These are phyloP conservation scores for Beauveria sp. DNA, from an alignment of 2,329 filamentous ascomycete species.

Conservation along the genomic window DNA sequence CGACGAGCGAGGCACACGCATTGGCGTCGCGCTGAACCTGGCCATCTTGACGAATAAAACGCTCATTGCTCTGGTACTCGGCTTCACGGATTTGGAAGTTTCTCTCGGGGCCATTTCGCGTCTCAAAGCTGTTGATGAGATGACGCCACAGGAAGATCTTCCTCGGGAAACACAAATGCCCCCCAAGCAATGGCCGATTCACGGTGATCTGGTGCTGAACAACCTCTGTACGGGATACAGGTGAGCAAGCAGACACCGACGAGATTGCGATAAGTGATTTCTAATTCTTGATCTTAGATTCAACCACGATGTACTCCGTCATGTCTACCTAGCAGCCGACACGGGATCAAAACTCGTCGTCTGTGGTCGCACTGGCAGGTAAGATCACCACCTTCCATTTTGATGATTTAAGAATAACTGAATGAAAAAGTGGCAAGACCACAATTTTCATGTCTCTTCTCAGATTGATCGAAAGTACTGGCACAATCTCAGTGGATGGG, in stretches of 20 bases:
- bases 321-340: conserved; percentile 14
- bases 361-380: conserved; percentile 22
- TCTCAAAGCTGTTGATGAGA: conserved; percentile 14
- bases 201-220: conserved; percentile 13
- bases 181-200: conserved; percentile 15
- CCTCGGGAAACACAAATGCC: conserved; percentile 5
- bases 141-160: conserved; percentile 14
- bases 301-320: conserved; percentile 13
- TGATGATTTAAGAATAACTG: conserved; percentile 13
- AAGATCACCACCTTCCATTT: background rate
- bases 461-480: conserved; percentile 15
- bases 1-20: conserved; percentile 12
- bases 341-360: conserved; percentile 18
- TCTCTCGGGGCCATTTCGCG: conserved; percentile 19
- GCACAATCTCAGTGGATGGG: conserved; percentile 23
- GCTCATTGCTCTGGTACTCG: conserved; percentile 16
- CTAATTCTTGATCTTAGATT: background rate
- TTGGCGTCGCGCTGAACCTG: conserved; percentile 21
- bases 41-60: conserved; percentile 19
- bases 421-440: conserved; percentile 20
- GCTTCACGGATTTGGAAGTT: conserved; percentile 18
- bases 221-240: conserved; percentile 15
- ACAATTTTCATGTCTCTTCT: conserved; percentile 17
- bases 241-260: conserved; percentile 1
- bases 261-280: background rate